Base-by-base conservation (phyloP, 1,139 yeast genomes). In the Entelexis sorbosivorans region DNA sequence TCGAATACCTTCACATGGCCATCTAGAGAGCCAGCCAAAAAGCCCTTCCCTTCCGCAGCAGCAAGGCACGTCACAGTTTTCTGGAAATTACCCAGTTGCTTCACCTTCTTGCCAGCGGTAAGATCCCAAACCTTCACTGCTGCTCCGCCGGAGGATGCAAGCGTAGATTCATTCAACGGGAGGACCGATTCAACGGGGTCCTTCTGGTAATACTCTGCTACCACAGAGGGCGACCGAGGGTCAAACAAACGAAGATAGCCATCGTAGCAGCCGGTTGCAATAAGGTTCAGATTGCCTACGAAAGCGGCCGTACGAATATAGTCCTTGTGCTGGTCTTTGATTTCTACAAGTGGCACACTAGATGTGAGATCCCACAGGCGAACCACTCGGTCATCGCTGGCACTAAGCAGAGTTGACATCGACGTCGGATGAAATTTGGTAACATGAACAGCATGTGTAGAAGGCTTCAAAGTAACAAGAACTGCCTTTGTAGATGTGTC, bases 1-100 rank as follows among this genome's bases (percentile, higher is more conserved):
- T 89, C 97, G 66, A 91, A 86, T 45, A 89, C 88, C 68, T 91
- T 91, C 53, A 91, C 96, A 66, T 91, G 98, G 17, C 98, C 98
- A 67, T 91, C 98, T 55, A 91, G 73, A 0, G 96, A 89, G 22
- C 97, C 96, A 9, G 95, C 96, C 48, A 91, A 69, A 49, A 91
- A 72, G 11, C 95, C 94, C 48, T 81, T 74, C 57, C 80, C 74
- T 24, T 77, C 75, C 11, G 78, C 72, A 61, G 82, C 76, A 6
- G 82, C 80, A 58, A 89, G 71, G 55, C 91, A 80, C 22, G 96
- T 88, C 36, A 91, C 96, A 1, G 96, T 84, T 67, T 91, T 91
- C 59, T 91, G 91, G 71, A 91, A 93, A 65, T 88, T 89, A 51
- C 78, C 74, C 60, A 87, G 70, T 56, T 81, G 79, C 60, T 76